Percentiles rank a stretch among this genome's conserved stretches.
phyloP scores from a whole-genome alignment of 495 filamentous ascomycete species.

The Penicillium cosmopolitanum region DNA sequence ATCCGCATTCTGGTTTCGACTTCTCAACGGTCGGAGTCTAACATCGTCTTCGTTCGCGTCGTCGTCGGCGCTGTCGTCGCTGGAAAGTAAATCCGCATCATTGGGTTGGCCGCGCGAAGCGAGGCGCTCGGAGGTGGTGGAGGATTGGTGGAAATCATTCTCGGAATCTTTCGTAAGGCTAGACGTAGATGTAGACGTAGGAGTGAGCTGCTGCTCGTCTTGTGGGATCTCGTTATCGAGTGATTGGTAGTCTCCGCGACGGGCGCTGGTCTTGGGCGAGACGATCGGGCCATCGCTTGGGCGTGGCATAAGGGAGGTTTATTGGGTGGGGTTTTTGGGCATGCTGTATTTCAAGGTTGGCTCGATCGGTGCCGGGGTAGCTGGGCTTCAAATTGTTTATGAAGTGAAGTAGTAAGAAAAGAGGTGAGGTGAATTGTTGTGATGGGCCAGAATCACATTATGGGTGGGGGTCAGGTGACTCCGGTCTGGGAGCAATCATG shows the following conservation, averaged over 20 bases:
- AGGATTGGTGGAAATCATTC: background rate
- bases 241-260: constrained; percentile 16
- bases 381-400: no score
- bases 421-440: no score
- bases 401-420: no score
- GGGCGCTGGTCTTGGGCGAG: constrained; percentile 7
- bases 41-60: constrained; percentile 22
- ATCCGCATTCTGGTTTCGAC: no score
- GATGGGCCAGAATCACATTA: no score
- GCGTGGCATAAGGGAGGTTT: no score
- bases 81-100: constrained; percentile 8
- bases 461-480: no score
- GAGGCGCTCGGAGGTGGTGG: background rate
- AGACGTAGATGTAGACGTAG: no score
- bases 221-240: constrained; percentile 7
- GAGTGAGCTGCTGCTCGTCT: constrained; percentile 3
- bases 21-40: constrained; percentile 21
- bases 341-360: no score
- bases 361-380: no score
- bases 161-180: background rate
- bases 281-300: constrained; percentile 15
- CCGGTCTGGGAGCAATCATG: no score
- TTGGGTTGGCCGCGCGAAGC: background rate
- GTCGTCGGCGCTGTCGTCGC: constrained; percentile 18
- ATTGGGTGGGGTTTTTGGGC: no score